phyloP scores from a whole-genome alignment of 768 basidiomycete species.

The Lyophyllum semitale region DNA sequence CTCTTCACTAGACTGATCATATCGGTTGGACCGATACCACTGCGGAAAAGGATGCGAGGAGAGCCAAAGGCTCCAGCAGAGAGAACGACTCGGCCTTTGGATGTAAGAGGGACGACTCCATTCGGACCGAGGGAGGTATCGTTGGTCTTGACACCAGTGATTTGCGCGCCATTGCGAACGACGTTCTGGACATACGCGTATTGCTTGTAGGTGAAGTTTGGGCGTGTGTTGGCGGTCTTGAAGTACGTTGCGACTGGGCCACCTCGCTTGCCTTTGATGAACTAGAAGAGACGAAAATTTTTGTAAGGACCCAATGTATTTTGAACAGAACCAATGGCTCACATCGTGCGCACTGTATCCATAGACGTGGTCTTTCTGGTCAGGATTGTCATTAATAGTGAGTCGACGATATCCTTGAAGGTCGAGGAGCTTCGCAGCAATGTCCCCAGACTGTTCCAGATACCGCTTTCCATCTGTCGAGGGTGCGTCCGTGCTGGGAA shows the following conservation, averaged over 20 bases:
- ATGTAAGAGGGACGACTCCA: constrained; percentile 54
- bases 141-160: constrained; percentile 64
- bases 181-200: constrained; percentile 52
- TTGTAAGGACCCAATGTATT: no score
- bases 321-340: no score
- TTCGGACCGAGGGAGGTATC: constrained; percentile 57
- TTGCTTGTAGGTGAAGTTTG: constrained; percentile 52
- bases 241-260: constrained; percentile 65
- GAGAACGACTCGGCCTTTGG: constrained; percentile 60
- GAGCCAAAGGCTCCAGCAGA: constrained; percentile 62
- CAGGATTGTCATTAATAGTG: constrained; percentile 57
- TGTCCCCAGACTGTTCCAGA: constrained; percentile 48
- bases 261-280: constrained; percentile 45
- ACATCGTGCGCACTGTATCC: constrained; percentile 52
- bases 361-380: constrained; percentile 59
- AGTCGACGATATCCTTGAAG: constrained; percentile 50
- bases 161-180: constrained; percentile 54
- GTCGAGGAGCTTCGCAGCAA: constrained; percentile 45
- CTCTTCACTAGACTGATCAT: constrained; percentile 55
- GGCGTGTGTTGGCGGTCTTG: constrained; percentile 50
- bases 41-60: constrained; percentile 57
- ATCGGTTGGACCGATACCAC: constrained; percentile 63
- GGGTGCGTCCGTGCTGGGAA: constrained; percentile 59
- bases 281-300: constrained; percentile 26
- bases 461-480: constrained; percentile 63